Base-by-base conservation (phyloP, 371 early-diverging fungal genomes). In the Mucor circinelloides region DNA sequence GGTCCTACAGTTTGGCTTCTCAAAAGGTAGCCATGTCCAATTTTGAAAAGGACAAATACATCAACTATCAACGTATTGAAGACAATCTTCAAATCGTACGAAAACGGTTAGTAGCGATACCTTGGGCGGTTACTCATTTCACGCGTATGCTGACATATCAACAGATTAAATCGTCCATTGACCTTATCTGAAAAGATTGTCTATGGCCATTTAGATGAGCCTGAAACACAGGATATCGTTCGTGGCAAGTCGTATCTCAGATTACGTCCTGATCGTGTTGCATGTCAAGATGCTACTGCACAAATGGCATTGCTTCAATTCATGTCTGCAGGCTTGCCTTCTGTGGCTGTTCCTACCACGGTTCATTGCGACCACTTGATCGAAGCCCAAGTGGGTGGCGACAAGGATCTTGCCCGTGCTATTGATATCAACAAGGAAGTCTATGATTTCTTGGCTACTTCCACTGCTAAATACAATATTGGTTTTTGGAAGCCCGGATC, bases 351-450 rank as follows among this genome's bases (percentile, higher is more conserved):
- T 23, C 97, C 99, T 5, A 87, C 96, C 17, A 92, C 93, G 65
- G 93, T 98, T 66, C 98, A 98, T 80, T 98, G 98, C 87, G 98
- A 97, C 82, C 98, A 98, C 71, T 81, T 98, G 85, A 97, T 98
- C 66, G 93, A 95, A 82, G 98, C 96, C 52, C 93, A 95, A 79
- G 77, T 89, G 50, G 96, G 95, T 57, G 95, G 93, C 59, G 88
- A 69, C 48, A 81, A 89, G 75, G 98, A 97, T 82, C 83, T 97
- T 66, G 84, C 89, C 60, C 93, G 93, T 64, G 93, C 96, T 71
- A 89, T 90, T 76, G 92, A 93, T 68, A 87, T 90, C 73, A 95
- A 97, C 85, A 89, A 89, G 77, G 98, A 98, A 79, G 96, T 97
- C 42, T 98, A 97, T 82, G 94, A 97, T 77, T 97, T 97, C 75